Base-by-base conservation (phyloP, 2,329 filamentous ascomycete genomes). In the Diplodia intermedia region DNA sequence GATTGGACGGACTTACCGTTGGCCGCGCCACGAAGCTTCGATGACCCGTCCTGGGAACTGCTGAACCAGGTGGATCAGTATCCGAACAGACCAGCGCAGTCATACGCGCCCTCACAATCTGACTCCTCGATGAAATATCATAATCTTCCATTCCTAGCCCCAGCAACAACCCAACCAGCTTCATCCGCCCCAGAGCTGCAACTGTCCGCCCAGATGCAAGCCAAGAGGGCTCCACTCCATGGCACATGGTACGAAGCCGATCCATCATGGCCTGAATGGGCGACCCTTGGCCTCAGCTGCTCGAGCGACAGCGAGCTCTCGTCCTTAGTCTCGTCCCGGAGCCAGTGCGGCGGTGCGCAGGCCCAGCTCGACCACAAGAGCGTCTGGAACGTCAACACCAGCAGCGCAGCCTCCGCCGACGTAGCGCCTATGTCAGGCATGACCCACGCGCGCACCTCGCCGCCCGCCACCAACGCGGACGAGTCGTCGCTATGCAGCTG, bases 381-480 rank as follows among this genome's bases (percentile, higher is more conserved):
- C 23, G 23, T 61, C 36, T 33, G 55, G 43, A 20, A 11, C 43
- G n/a, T 9, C 43, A 20, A 20, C 18, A 8, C n/a, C 36, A 8
- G 36, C 55, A 54, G 66, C 56, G 26, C 53, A n/a, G 50, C 62
- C 49, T 67, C 49, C 15, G 36, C 14, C 56, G 40, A 18, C 29
- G 8, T 20, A n/a, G 31, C 31, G 31, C 23, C 49, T 29, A 36
- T 62, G 36, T 56, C 66, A 6, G 49, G 52, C 1, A 36, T 68
- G 12, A 52, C 67, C 29, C 65, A 63, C 53, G 65, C 67, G 14
- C 67, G 65, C 52, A 38, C 26, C 43, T 68, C 67, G 18, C 67
- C 67, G 18, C 60, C 67, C 7, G 54, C 53, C 26, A 55, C 56
- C 9, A 56, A 68, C 33, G 33, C 43, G 49, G 56, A 63, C 18